These are phyloP conservation scores for Penicillium sp. DNA, from an alignment of 2,329 filamentous ascomycete genomes.

Conservation along the genomic window DNA sequence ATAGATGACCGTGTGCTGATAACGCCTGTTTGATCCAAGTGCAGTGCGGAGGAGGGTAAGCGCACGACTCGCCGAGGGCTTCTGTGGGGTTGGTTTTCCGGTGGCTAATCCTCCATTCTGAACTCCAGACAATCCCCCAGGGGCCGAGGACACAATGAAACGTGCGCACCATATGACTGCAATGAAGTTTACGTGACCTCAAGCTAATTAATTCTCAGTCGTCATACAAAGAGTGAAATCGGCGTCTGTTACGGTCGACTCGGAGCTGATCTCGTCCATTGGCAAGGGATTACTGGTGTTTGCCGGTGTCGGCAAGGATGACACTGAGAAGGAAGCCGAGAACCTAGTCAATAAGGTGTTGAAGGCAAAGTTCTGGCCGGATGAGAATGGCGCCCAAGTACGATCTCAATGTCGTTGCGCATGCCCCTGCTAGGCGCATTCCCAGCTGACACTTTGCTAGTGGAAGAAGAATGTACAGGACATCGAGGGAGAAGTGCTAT, in stretches of 20 bases:
- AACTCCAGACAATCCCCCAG: background rate
- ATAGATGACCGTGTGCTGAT: background rate
- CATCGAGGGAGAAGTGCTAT: slow-evolving; percentile 89
- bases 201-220: slow-evolving; percentile 55
- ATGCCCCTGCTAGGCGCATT: background rate
- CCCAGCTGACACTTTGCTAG: slow-evolving; percentile 45
- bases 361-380: slow-evolving; percentile 90
- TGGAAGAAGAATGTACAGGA: slow-evolving; percentile 92
- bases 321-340: slow-evolving; percentile 86
- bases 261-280: slow-evolving; percentile 85
- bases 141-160: slow-evolving; percentile 11
- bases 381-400: slow-evolving; percentile 70
- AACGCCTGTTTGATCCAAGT: background rate
- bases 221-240: slow-evolving; percentile 93
- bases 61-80: background rate
- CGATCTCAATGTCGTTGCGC: background rate
- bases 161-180: background rate
- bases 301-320: slow-evolving; percentile 85
- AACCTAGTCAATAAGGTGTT: slow-evolving; percentile 80
- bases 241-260: slow-evolving; percentile 92
- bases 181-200: background rate
- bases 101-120: slow-evolving; percentile 3
- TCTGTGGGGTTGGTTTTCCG: slow-evolving; percentile 1
- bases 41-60: background rate
- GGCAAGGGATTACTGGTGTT: slow-evolving; percentile 88